These are phyloP conservation scores for Rosa persica DNA, from an alignment of 306 rosid genomes.

Conservation along the genomic window DNA sequence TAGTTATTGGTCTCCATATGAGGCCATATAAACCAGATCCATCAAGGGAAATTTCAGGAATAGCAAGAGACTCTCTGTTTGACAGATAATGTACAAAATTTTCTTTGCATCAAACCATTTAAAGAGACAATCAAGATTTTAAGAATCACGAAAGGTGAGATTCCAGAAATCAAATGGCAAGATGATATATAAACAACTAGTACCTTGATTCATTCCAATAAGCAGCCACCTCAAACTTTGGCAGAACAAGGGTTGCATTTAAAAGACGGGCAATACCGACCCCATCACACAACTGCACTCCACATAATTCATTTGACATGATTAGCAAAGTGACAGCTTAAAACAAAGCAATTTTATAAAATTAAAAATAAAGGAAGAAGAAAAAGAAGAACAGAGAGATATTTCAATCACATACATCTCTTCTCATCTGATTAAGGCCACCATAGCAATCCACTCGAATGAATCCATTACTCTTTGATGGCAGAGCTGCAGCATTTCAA, in stretches of 20 bases:
- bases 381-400: slow-evolving; percentile 10
- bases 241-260: slow-evolving; percentile 84
- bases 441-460: slow-evolving; percentile 95
- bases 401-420: slow-evolving; percentile 67
- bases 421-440: slow-evolving; percentile 94
- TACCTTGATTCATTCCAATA: slow-evolving; percentile 96
- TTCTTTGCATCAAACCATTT: neutral
- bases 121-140: neutral
- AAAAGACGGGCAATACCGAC: slow-evolving; percentile 82
- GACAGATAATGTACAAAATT: too few relatives aligned
- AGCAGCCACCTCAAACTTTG: slow-evolving; percentile 92
- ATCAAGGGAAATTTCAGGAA: neutral
- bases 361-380: too few relatives aligned
- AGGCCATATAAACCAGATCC: neutral
- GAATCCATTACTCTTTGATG: slow-evolving; percentile 67
- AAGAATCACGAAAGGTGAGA: neutral
- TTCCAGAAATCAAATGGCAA: neutral
- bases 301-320: slow-evolving; percentile 14
- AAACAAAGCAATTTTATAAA: neutral
- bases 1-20: neutral
- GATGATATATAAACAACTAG: slow-evolving; percentile 15
- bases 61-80: too few relatives aligned
- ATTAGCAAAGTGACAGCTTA: slow-evolving; percentile 25
- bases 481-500: slow-evolving; percentile 81
- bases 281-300: slow-evolving; percentile 86